A percentile compares a stretch with the other conserved stretches of the same genome.
These are phyloP conservation scores for Zelonia costaricensis DNA, from an alignment of 208 protist genomes.

Conservation along the genomic window DNA sequence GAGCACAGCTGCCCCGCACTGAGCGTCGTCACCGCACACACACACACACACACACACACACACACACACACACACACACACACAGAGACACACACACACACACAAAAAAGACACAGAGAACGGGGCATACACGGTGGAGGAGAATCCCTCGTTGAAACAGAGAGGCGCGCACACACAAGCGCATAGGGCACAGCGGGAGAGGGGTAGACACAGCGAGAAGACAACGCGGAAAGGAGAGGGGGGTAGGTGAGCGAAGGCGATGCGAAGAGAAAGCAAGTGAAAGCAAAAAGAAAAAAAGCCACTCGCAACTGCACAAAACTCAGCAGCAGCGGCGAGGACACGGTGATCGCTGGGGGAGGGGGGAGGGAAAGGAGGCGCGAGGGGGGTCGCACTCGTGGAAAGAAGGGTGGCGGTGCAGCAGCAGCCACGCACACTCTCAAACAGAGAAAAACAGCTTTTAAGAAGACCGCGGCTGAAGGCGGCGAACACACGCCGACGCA, in stretches of 20 bases:
- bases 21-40: too few species aligned
- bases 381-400: too few species aligned
- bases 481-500: background rate
- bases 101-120: background rate
- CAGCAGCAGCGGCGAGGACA: background rate
- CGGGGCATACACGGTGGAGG: background rate
- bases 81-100: conserved; percentile 1
- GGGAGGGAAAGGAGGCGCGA: too few species aligned
- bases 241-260: background rate
- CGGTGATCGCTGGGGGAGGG: too few species aligned
- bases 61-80: background rate
- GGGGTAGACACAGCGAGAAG: background rate
- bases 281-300: background rate
- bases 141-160: background rate
- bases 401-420: too few species aligned
- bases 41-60: background rate
- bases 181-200: background rate
- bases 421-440: too few species aligned
- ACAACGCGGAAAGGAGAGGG: background rate
- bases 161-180: background rate
- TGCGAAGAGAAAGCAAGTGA: too few species aligned
- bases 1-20: too few species aligned
- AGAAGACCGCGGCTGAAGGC: too few species aligned
- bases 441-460: background rate
- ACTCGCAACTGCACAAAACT: too few species aligned